Base-by-base conservation (phyloP, 2,329 filamentous ascomycete species). In the Xylariales sp. region DNA sequence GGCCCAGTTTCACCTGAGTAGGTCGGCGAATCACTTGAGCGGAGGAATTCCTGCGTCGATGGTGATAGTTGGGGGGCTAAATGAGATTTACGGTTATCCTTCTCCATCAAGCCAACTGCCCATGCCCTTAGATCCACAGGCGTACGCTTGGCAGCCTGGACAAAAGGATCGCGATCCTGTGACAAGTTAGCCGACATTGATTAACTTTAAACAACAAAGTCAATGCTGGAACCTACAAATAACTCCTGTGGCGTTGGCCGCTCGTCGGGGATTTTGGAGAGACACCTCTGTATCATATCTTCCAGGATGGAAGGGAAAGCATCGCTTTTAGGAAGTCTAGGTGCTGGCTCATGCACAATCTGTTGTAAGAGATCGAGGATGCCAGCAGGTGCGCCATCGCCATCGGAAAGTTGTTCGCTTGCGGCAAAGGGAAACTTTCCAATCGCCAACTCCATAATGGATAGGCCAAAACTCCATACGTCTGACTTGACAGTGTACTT, bases 401-500 rank as follows among this genome's bases (percentile, higher is more conserved):
- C 80, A 42, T 94, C 88, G 2, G 76, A 78, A 17, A 81, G 63
- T 48, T 81, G 76, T 53, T 83, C 80, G 52, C 80, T 88, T 11
- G 82, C 74, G 48, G 85, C 84, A 59, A 98, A 98, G 1, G 93
- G 93, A 56, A 98, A 98, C 56, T 94, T 90, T 48, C 93, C 93
- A 56, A 98, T 96, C 23, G 93, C 93, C 50, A 98, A 69, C 64
- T 98, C 93, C 90, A 98, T 97, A 45, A 98, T 81, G 1, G 84
- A 85, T 49, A 98, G 70, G 21, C 93, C 93, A 46, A 96, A 94
- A 75, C 90, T 96, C 93, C 93, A 98, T 4, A 98, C 93, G 60
- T 98, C 93, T 11, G 90, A 96, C 63, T 96, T 96, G 54, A 98
- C 91, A 0, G 91, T 95, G 65, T 98, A 98, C 53, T 88, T 89